phyloP scores from a whole-genome alignment of 805 yeast species.

The Sugiyamaella mastotermitis region DNA sequence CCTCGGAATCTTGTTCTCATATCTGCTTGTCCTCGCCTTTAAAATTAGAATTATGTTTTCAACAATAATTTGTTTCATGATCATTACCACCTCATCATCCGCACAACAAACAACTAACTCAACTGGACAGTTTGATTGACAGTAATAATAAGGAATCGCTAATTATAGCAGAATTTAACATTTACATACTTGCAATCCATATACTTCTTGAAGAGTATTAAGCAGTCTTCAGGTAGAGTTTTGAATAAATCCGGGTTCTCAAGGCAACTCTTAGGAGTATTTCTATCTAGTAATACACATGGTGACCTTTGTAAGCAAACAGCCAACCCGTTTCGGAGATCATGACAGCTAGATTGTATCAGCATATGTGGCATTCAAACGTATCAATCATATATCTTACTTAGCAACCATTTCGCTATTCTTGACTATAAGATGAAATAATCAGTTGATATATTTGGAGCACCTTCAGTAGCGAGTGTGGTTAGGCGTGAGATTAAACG shows the following conservation, averaged over 20 bases:
- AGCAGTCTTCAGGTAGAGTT: conserved; percentile 82
- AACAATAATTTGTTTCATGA: too few species aligned
- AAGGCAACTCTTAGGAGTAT: conserved; percentile 84
- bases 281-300: conserved; percentile 83
- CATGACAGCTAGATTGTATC: conserved; percentile 65
- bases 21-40: conserved; percentile 86
- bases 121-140: too few species aligned
- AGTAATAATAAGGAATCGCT: too few species aligned
- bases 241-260: conserved; percentile 70
- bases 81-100: too few species aligned
- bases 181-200: conserved; percentile 63
- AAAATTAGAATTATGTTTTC: too few species aligned
- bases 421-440: not conserved
- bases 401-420: conserved; percentile 15
- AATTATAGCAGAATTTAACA: too few species aligned
- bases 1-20: conserved; percentile 90
- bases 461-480: not conserved
- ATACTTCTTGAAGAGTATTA: conserved; percentile 76
- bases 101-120: too few species aligned
- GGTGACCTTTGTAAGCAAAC: conserved; percentile 94
- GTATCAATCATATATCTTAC: conserved; percentile 9
- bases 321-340: conserved; percentile 91
- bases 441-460: not conserved
- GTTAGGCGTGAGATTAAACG: not conserved
- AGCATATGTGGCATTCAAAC: not conserved